phyloP scores from a whole-genome alignment of 805 yeast species.

The Kazachstania viticola region DNA sequence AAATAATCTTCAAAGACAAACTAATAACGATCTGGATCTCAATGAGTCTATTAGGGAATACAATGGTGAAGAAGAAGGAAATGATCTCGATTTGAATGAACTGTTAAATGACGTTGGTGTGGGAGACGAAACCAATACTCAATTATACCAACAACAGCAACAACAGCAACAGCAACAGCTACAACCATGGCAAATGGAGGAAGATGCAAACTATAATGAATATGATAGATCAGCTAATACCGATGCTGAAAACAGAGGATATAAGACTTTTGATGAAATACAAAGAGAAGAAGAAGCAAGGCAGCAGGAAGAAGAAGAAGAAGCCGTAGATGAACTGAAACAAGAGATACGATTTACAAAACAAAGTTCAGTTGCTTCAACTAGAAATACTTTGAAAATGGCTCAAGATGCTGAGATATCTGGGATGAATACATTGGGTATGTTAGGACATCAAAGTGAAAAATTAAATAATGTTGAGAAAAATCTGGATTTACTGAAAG shows the following conservation, averaged over 20 bases:
- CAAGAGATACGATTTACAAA: conserved; percentile 74
- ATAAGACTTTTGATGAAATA: conserved; percentile 24
- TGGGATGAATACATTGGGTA: conserved; percentile 76
- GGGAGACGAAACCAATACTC: conserved; percentile 19
- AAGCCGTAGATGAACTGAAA: conserved; percentile 78
- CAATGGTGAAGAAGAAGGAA: conserved; percentile 9
- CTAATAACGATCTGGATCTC: conserved; percentile 8
- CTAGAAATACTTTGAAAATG: conserved; percentile 68
- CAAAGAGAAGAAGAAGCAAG: conserved; percentile 29
- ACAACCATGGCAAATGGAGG: conserved; percentile 16
- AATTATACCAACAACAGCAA: no score
- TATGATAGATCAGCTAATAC: not conserved
- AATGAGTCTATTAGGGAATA: conserved; percentile 16
- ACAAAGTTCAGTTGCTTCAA: conserved; percentile 75
- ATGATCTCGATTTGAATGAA: conserved; percentile 24
- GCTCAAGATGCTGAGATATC: conserved; percentile 63
- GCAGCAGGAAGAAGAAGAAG: conserved; percentile 54
- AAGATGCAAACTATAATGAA: conserved; percentile 38
- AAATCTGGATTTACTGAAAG: conserved; percentile 62
- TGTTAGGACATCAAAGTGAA: conserved; percentile 91
- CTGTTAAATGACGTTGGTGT: conserved; percentile 11
- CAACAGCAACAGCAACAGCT: conserved; percentile 19
- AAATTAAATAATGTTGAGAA: conserved; percentile 70
- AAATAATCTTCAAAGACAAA: not conserved
- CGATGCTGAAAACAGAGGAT: conserved; percentile 20